Evolutionary conservation across 352 stramenopile species (phyloP).

Genomic region (Lagenidium sp.): DNA sequence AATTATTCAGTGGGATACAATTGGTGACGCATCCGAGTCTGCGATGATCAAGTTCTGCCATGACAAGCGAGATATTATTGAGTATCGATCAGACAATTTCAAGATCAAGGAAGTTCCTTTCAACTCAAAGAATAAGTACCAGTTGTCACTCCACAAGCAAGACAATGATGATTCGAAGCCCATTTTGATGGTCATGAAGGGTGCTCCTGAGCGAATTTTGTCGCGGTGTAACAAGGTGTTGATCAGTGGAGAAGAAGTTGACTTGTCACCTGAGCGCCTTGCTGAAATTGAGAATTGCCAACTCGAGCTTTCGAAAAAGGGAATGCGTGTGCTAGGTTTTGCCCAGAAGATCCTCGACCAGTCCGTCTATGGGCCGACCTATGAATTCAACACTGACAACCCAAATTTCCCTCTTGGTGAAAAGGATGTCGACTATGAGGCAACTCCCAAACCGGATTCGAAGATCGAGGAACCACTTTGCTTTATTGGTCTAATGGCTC

Average conservation of each 20-base stretch:
- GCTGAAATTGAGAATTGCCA: constrained; percentile 38
- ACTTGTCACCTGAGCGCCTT: constrained; percentile 90
- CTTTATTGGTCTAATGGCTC: constrained; percentile 93
- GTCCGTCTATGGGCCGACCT: constrained; percentile 25
- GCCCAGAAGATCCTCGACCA: constrained; percentile 43
- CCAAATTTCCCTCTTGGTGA: constrained; percentile 79
- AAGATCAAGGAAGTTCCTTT: constrained; percentile 82
- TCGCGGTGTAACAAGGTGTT: constrained; percentile 71
- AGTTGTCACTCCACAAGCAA: constrained; percentile 76
- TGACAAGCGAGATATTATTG: constrained; percentile 59
- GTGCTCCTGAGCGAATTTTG: constrained; percentile 94
- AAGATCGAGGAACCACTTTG: constrained; percentile 73
- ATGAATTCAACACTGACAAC: constrained; percentile 75
- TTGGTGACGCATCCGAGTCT: constrained; percentile 71
- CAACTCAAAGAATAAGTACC: constrained; percentile 85
- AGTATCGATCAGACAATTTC: constrained; percentile 45
- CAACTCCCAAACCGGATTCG: constrained; percentile 49
- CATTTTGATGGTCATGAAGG: constrained; percentile 90
- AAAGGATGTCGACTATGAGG: constrained; percentile 74
- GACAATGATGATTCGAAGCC: constrained; percentile 58
- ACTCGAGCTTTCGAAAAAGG: constrained; percentile 46
- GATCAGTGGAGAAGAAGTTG: constrained; percentile 34
- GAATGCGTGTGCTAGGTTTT: constrained; percentile 54
- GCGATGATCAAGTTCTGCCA: constrained; percentile 85
- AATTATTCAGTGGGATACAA: constrained; percentile 54